Percentiles rank a stretch among this genome's conserved stretches.
Evolutionary conservation across 768 basidiomycete genomes (phyloP).

Genomic region (Panaeolus papilionaceus): DNA sequence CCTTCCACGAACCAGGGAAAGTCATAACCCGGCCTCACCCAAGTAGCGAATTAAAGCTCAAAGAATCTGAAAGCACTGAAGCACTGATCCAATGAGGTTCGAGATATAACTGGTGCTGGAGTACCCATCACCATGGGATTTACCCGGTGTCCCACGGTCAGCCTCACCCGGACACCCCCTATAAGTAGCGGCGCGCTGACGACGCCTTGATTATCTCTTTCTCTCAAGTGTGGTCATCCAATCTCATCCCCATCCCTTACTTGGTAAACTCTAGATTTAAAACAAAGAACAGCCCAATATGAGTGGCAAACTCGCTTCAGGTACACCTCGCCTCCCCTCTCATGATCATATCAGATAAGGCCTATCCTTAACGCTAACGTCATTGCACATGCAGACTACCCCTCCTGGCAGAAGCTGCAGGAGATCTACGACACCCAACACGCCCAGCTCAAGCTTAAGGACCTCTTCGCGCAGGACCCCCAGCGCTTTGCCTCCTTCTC

Average conservation of each 20-base stretch:
- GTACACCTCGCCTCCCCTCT: slow-evolving; percentile 31
- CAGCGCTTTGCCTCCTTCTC: slow-evolving; percentile 88
- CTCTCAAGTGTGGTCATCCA: background rate
- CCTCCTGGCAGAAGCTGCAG: slow-evolving; percentile 92
- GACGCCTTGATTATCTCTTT: background rate
- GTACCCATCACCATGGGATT: background rate
- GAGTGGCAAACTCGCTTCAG: slow-evolving; percentile 72
- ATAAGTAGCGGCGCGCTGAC: background rate
- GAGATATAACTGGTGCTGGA: too few relatives aligned
- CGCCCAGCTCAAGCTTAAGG: slow-evolving; percentile 81
- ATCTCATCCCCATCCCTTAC: slow-evolving; percentile 4
- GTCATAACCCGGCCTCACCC: too few relatives aligned
- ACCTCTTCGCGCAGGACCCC: slow-evolving; percentile 92
- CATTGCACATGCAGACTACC: slow-evolving; percentile 64
- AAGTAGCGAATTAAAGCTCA: too few relatives aligned
- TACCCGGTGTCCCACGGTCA: slow-evolving; percentile 6
- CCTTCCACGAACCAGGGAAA: too few relatives aligned
- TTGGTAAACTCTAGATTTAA: too few relatives aligned
- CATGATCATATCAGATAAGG: background rate
- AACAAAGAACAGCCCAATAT: slow-evolving; percentile 38
- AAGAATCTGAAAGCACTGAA: too few relatives aligned
- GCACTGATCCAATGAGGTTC: too few relatives aligned
- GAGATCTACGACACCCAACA: slow-evolving; percentile 76
- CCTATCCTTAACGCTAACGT: slow-evolving; percentile 11
- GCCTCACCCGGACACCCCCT: slow-evolving; percentile 1